Evolutionary conservation across 1,284 basidiomycete genomes (phyloP).

Genomic region (Cutaneotrichosporon mucoides): DNA sequence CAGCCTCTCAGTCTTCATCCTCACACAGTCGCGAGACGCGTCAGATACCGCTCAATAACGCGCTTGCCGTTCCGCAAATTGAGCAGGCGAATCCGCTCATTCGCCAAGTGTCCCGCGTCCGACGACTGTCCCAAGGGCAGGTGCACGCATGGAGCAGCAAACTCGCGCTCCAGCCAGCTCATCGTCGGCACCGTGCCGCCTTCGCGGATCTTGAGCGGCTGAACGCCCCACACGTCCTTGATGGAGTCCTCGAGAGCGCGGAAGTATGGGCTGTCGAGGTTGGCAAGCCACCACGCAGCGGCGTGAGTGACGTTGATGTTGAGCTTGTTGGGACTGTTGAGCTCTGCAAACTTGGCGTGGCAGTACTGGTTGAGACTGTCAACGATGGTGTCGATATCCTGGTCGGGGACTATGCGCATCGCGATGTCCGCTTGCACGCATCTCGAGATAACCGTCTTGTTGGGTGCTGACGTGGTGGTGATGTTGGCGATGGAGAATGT

Average conservation of each 20-base stretch:
- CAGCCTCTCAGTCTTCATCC: no score
- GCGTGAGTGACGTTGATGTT: slow-evolving; percentile 73
- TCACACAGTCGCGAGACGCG: slow-evolving; percentile 28
- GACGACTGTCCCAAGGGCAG: slow-evolving; percentile 44
- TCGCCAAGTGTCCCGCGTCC: slow-evolving; percentile 49
- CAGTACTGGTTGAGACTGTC: slow-evolving; percentile 62
- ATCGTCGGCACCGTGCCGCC: slow-evolving; percentile 86
- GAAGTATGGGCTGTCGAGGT: slow-evolving; percentile 76
- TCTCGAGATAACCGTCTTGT: slow-evolving; percentile 75
- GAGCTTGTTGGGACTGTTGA: slow-evolving; percentile 69
- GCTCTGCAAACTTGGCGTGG: slow-evolving; percentile 57
- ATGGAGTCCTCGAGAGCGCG: slow-evolving; percentile 75
- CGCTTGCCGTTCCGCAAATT: slow-evolving; percentile 50
- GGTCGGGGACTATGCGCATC: slow-evolving; percentile 89
- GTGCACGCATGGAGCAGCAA: slow-evolving; percentile 54
- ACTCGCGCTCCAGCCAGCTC: slow-evolving; percentile 86
- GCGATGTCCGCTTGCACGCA: slow-evolving; percentile 75
- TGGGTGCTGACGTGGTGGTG: slow-evolving; percentile 32
- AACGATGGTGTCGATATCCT: slow-evolving; percentile 66
- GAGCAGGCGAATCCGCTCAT: slow-evolving; percentile 50
- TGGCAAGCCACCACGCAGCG: slow-evolving; percentile 95
- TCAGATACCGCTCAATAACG: slow-evolving; percentile 45
- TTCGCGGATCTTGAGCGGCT: slow-evolving; percentile 84
- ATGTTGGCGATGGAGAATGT: slow-evolving; percentile 47
- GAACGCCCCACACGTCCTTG: slow-evolving; percentile 74